These are phyloP conservation scores for Neofusicoccum parvum DNA, from an alignment of 2,329 filamentous ascomycete species.

Conservation along the genomic window DNA sequence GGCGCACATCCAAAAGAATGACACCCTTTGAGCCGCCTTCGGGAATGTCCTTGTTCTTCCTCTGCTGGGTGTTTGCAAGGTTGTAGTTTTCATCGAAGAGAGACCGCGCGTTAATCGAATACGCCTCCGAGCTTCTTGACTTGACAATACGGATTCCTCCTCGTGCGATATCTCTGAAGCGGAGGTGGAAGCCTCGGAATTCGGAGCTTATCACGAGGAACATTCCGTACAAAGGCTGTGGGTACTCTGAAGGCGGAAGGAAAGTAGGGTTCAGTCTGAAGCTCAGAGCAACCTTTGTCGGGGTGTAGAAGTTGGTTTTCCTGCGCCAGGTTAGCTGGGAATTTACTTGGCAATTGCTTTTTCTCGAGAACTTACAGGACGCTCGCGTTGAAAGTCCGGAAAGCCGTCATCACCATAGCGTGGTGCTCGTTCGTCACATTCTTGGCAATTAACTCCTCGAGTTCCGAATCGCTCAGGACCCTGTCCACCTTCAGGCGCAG, in stretches of 20 bases:
- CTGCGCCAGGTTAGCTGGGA: not conserved
- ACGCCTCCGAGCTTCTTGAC: slow-evolving; percentile 93
- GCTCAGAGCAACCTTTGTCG: slow-evolving; percentile 95
- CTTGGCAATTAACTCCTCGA: slow-evolving; percentile 44
- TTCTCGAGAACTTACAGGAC: slow-evolving; percentile 55
- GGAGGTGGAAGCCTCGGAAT: slow-evolving; percentile 94
- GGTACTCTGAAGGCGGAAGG: slow-evolving; percentile 88
- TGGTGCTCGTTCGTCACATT: slow-evolving; percentile 79
- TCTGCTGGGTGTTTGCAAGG: slow-evolving; percentile 95
- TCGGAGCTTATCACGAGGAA: slow-evolving; percentile 97
- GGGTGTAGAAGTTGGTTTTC: slow-evolving; percentile 98
- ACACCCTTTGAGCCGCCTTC: slow-evolving; percentile 98
- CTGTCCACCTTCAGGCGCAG: slow-evolving; percentile 68
- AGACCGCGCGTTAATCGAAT: slow-evolving; percentile 92
- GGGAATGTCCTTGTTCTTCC: slow-evolving; percentile 99
- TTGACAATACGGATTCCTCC: slow-evolving; percentile 99
- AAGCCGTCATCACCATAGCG: slow-evolving; percentile 96
- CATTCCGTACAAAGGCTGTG: slow-evolving; percentile 94
- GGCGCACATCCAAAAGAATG: slow-evolving; percentile 87
- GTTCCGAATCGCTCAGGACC: slow-evolving; percentile 45
- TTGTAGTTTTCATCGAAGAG: slow-evolving; percentile 99
- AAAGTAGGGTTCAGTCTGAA: slow-evolving; percentile 91
- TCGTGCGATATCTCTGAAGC: slow-evolving; percentile 94
- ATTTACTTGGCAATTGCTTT: no score
- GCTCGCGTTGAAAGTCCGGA: slow-evolving; percentile 91